A percentile compares a stretch with the other conserved stretches of the same genome.
phyloP scores from a whole-genome alignment of 495 filamentous ascomycete genomes.

The Rhizodiscina lignyota region DNA sequence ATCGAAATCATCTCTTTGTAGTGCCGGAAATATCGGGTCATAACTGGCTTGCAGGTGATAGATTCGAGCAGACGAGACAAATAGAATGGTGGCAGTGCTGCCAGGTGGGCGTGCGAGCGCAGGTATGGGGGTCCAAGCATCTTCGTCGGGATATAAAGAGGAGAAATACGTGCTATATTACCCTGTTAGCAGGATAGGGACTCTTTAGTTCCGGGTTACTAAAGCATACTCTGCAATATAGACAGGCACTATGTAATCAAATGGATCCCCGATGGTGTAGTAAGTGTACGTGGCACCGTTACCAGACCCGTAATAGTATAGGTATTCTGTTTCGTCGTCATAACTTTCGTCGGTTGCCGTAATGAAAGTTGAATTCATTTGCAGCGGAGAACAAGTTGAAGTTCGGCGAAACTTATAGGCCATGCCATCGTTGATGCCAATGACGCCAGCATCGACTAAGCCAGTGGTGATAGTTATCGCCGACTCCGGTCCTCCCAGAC shows the following conservation, averaged over 20 bases:
- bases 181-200: background rate
- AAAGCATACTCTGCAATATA: slow-evolving; percentile 12
- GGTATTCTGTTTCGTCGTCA: slow-evolving; percentile 2
- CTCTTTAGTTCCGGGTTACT: background rate
- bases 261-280: slow-evolving; percentile 8
- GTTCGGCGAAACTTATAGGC: slow-evolving; percentile 10
- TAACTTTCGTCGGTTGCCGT: slow-evolving; percentile 4
- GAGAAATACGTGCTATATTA: background rate
- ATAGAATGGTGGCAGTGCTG: slow-evolving; percentile 13
- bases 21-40: slow-evolving; percentile 13
- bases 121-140: slow-evolving; percentile 7
- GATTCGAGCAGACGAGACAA: slow-evolving; percentile 11
- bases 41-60: slow-evolving; percentile 7
- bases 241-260: slow-evolving; percentile 9
- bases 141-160: slow-evolving; percentile 1
- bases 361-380: slow-evolving; percentile 8
- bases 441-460: slow-evolving; percentile 9
- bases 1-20: background rate
- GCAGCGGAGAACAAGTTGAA: slow-evolving; percentile 13
- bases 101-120: slow-evolving; percentile 3
- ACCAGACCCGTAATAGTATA: slow-evolving; percentile 11
- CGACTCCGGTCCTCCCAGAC: slow-evolving; percentile 5
- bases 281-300: slow-evolving; percentile 6
- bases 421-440: slow-evolving; percentile 8
- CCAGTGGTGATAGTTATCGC: slow-evolving; percentile 10